These are phyloP conservation scores for Dactylella cylindrospora DNA, from an alignment of 2,329 filamentous ascomycete genomes.

Conservation along the genomic window DNA sequence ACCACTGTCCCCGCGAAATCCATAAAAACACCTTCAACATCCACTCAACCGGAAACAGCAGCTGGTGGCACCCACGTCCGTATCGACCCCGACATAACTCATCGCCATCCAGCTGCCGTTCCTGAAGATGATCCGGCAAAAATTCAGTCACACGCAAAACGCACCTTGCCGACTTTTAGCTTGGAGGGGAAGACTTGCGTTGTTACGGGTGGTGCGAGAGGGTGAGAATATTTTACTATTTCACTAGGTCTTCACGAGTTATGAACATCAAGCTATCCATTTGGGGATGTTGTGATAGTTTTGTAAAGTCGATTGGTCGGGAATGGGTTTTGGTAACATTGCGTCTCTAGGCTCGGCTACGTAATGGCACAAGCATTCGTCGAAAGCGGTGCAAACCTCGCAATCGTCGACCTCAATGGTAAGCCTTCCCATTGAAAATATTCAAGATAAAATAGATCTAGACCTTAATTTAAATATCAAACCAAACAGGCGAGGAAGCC, in stretches of 20 bases:
- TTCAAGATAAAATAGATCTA: conserved; percentile 5
- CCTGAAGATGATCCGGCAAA: conserved; percentile 23
- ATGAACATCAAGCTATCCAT: background rate
- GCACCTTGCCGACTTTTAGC: conserved; percentile 81
- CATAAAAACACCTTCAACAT: conserved; percentile 21
- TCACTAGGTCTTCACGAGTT: no score
- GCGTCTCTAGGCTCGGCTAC: conserved; percentile 62
- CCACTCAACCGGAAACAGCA: conserved; percentile 10
- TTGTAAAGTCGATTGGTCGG: background rate
- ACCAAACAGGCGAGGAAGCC: conserved; percentile 72
- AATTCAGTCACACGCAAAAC: conserved; percentile 56
- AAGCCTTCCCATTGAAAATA: conserved; percentile 50
- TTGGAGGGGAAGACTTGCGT: conserved; percentile 79
- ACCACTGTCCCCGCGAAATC: no score
- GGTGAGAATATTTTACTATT: conserved; percentile 53
- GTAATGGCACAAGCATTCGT: conserved; percentile 93
- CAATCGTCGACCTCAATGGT: conserved; percentile 94
- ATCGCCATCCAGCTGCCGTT: conserved; percentile 11
- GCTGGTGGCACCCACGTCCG: conserved; percentile 16
- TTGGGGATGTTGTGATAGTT: no score
- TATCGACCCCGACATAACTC: conserved; percentile 27
- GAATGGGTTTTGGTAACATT: background rate
- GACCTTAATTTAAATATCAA: background rate
- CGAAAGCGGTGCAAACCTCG: conserved; percentile 81
- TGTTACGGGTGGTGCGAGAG: conserved; percentile 86